Evolutionary conservation across 495 filamentous ascomycete genomes (phyloP).

Genomic region (Daldinia decipiens): DNA sequence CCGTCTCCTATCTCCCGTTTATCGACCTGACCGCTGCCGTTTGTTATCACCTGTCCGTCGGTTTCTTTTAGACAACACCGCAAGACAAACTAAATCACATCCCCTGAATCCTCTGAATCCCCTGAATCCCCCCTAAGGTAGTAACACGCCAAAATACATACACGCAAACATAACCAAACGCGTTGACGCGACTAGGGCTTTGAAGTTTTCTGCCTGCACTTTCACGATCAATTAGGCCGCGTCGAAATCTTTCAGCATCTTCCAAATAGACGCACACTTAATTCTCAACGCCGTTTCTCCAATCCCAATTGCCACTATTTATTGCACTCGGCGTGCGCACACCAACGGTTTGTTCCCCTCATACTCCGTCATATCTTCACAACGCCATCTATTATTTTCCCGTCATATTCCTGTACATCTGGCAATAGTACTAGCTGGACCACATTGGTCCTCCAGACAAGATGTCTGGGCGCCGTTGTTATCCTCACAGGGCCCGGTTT

Average conservation of each 20-base stretch:
- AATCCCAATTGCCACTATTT: neutral
- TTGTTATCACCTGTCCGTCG: neutral
- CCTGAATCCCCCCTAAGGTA: neutral
- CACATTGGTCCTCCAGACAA: neutral
- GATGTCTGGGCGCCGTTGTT: conserved; percentile 4
- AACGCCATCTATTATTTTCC: neutral
- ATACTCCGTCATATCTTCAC: neutral
- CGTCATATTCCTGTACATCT: neutral
- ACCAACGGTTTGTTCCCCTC: neutral
- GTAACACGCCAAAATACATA: neutral
- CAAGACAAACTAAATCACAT: neutral
- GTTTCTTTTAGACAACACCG: neutral
- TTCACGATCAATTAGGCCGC: neutral
- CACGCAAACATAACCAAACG: neutral
- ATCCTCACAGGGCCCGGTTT: neutral
- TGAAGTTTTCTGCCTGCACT: neutral
- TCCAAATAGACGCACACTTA: neutral
- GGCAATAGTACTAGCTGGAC: neutral
- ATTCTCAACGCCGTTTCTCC: neutral
- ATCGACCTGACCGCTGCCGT: neutral
- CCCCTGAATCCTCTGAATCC: neutral
- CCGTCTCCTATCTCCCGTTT: neutral
- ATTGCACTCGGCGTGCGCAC: neutral
- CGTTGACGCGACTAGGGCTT: neutral
- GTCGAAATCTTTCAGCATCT: neutral